Evolutionary conservation across 2,329 filamentous ascomycete species (phyloP), one percentile per base, ranked within the genome.

Genomic region (Periconia digitata): DNA sequence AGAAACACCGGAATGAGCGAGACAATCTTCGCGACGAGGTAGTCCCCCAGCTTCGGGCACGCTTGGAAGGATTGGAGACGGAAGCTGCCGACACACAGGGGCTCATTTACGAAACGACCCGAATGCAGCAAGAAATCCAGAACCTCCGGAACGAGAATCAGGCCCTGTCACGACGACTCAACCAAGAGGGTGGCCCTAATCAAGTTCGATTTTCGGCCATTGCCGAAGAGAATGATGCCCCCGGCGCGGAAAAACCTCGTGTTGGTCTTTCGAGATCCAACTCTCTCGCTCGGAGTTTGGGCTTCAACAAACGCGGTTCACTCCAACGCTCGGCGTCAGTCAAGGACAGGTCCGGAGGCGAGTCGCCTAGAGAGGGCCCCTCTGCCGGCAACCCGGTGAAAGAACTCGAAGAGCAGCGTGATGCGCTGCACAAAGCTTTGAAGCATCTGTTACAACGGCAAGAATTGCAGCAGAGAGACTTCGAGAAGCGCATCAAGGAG

Each of bases 11-110:
- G 51, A 92, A 94, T 58, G 92, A 99, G 72, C 85, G 91, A 44
- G 94, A 99, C 71, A 92, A 95, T 60, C 81, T 97, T 15, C 86
- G 90, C 22, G 92, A 97, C 54, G 90, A 95, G 70, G 79, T 95
- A 35, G 84, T 96, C 2, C 90, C 92, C 16, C 84, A 90, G 62
- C 76, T 96, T 44, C 83, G 83, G 55, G 83, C 88, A 40, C 85
- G 86, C 35, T 81, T 95, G 2, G 88, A 92, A 62, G 89, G 88
- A 1, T 79, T 95, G 8, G 90, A 95, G 69, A 74, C 81, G 0
- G 86, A 92, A 68, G 85, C 87, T 15, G 76, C 85, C 5, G 85
- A 91, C 47, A 82, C 85, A 37, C 84, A 89, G 55, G 86, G 84
- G 58, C 79, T 91, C 46, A 83, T 84, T 1, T 94, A 92, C 58